Conservation (phyloP, 177 flowering plant genomes). For the Vitis hybrid region DNA sequence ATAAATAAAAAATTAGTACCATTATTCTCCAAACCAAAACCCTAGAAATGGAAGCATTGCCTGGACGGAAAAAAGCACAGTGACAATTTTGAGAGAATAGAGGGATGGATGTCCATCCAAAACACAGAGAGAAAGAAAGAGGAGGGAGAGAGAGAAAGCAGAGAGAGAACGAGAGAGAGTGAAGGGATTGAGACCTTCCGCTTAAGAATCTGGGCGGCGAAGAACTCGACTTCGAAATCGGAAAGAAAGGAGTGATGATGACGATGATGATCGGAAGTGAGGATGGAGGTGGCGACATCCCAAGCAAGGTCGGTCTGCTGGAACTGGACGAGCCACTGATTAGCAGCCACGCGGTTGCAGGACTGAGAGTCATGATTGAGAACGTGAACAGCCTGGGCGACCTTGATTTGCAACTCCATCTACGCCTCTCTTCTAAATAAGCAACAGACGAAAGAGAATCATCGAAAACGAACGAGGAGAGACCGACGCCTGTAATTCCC, state of each 20-base stretch:
- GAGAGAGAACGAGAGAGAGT: background rate
- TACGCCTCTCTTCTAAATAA: slow-evolving; percentile 5
- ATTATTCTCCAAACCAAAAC: too few relatives aligned
- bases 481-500: too few relatives aligned
- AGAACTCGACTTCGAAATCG: slow-evolving; percentile 79
- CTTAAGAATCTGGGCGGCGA: slow-evolving; percentile 94
- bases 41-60: too few relatives aligned
- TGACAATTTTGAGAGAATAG: too few relatives aligned
- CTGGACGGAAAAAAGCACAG: too few relatives aligned
- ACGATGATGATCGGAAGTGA: slow-evolving; percentile 47
- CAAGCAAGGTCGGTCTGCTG: slow-evolving; percentile 86
- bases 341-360: slow-evolving; percentile 89
- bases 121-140: background rate
- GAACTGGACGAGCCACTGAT: slow-evolving; percentile 94
- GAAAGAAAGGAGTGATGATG: slow-evolving; percentile 19
- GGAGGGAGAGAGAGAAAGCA: background rate
- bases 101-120: too few relatives aligned
- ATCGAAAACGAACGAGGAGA: too few relatives aligned
- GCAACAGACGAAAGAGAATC: too few relatives aligned
- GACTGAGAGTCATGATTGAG: slow-evolving; percentile 85
- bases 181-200: slow-evolving; percentile 56
- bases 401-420: slow-evolving; percentile 70
- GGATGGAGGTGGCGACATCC: slow-evolving; percentile 80
- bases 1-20: too few relatives aligned
- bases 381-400: slow-evolving; percentile 82